phyloP scores from a whole-genome alignment of 1,284 basidiomycete genomes.

The Rhodofomes roseus region DNA sequence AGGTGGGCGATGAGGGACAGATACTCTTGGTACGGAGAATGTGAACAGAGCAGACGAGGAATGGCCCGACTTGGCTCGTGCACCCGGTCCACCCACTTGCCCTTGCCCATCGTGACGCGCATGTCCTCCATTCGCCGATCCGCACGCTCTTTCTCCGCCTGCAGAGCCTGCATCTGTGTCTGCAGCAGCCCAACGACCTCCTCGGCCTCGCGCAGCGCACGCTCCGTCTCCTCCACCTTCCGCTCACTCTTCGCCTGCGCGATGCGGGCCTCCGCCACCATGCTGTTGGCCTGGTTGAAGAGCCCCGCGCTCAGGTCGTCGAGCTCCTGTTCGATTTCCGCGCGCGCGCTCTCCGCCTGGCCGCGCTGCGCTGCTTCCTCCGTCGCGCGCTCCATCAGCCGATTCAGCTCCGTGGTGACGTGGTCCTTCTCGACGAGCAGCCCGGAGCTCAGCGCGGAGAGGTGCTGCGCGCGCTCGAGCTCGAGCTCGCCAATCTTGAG shows the following conservation, averaged over 20 bases:
- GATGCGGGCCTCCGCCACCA: constrained; percentile 91
- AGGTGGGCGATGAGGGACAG: constrained; percentile 79
- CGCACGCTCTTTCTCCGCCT: constrained; percentile 58
- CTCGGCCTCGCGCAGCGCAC: constrained; percentile 79
- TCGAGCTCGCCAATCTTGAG: constrained; percentile 70
- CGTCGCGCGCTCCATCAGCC: constrained; percentile 91
- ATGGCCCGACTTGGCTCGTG: constrained; percentile 9
- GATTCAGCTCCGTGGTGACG: constrained; percentile 88
- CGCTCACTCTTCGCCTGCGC: constrained; percentile 74
- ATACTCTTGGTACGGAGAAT: constrained; percentile 87
- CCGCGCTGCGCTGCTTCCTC: constrained; percentile 91
- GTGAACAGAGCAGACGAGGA: constrained; percentile 57
- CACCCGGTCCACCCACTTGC: constrained; percentile 56
- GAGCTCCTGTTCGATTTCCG: constrained; percentile 83
- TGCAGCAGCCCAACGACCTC: constrained; percentile 86
- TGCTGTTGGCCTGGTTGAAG: constrained; percentile 86
- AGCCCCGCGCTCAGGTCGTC: constrained; percentile 90
- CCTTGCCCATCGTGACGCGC: constrained; percentile 55
- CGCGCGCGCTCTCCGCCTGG: constrained; percentile 82
- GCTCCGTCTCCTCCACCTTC: constrained; percentile 79
- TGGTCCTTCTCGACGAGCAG: constrained; percentile 89
- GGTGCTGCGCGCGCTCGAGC: constrained; percentile 71
- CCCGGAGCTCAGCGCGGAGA: constrained; percentile 82
- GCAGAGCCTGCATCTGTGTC: constrained; percentile 73
- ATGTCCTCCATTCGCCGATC: constrained; percentile 49